These are phyloP conservation scores for Pichia sorboxylosa DNA, from an alignment of 1,139 yeast genomes.

Conservation along the genomic window DNA sequence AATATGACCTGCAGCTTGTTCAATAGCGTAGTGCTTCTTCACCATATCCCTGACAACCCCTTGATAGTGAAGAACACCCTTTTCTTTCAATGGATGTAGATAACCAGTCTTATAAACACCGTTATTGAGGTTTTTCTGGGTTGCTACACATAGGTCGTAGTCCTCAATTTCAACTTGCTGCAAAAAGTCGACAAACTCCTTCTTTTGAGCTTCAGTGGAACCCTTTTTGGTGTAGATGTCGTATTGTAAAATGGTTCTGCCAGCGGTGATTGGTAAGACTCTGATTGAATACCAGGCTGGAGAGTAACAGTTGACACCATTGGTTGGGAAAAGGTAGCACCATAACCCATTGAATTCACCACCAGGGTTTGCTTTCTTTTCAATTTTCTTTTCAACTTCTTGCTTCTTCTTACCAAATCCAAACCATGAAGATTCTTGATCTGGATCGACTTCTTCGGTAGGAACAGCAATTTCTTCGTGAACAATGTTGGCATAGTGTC, in stretches of 20 bases:
- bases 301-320: constrained; percentile 51
- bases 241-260: constrained; percentile 45
- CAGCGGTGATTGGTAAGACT: constrained; percentile 42
- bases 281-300: constrained; percentile 58
- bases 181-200: constrained; percentile 51
- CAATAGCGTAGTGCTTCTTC: constrained; percentile 37
- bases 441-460: constrained; percentile 31
- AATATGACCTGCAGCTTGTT: constrained; percentile 32
- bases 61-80: constrained; percentile 48
- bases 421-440: constrained; percentile 35
- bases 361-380: constrained; percentile 34
- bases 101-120: constrained; percentile 47
- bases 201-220: constrained; percentile 35
- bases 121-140: constrained; percentile 49
- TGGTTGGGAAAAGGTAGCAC: constrained; percentile 48
- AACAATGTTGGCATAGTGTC: constrained; percentile 50
- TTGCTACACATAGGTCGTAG: constrained; percentile 43
- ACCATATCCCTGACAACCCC: constrained; percentile 48
- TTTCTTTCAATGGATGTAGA: constrained; percentile 47
- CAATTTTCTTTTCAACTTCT: constrained; percentile 12
- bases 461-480: constrained; percentile 30
- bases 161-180: constrained; percentile 52
- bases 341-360: constrained; percentile 51
- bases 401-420: constrained; percentile 35
- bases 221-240: constrained; percentile 55